Evolutionary conservation across 768 basidiomycete species (phyloP).

Genomic region (Boletus vermiculosoides): DNA sequence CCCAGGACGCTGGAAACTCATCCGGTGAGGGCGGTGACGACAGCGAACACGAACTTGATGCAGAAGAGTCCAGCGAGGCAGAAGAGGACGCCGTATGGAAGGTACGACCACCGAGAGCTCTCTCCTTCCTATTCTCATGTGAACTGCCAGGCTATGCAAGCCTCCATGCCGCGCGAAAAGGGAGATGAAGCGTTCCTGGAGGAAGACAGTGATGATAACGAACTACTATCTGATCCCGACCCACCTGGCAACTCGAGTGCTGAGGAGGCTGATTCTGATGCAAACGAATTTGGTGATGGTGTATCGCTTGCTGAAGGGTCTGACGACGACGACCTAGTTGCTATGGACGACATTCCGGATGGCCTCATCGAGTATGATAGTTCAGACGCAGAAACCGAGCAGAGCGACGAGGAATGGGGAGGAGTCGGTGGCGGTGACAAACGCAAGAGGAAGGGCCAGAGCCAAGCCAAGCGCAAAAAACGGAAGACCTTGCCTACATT

Average conservation of each 20-base stretch:
- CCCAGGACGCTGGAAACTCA: slow-evolving; percentile 24
- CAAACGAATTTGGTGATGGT: slow-evolving; percentile 40
- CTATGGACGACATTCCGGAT: slow-evolving; percentile 51
- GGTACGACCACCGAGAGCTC: slow-evolving; percentile 42
- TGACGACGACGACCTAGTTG: slow-evolving; percentile 69
- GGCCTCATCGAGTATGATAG: slow-evolving; percentile 63
- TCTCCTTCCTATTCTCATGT: not conserved
- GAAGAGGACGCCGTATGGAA: slow-evolving; percentile 86
- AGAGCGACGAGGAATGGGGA: slow-evolving; percentile 31
- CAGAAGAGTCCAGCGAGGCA: slow-evolving; percentile 42
- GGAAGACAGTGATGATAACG: slow-evolving; percentile 31
- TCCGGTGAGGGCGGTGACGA: slow-evolving; percentile 18
- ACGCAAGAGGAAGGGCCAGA: slow-evolving; percentile 45
- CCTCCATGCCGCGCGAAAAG: slow-evolving; percentile 65
- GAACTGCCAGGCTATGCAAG: slow-evolving; percentile 74
- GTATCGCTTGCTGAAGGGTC: slow-evolving; percentile 63
- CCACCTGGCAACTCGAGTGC: slow-evolving; percentile 33
- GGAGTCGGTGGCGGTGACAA: slow-evolving; percentile 49
- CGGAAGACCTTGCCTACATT: slow-evolving; percentile 70
- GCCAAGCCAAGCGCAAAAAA: slow-evolving; percentile 62
- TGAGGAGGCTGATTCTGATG: slow-evolving; percentile 34
- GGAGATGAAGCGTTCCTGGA: slow-evolving; percentile 49
- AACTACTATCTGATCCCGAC: slow-evolving; percentile 27
- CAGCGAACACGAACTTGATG: slow-evolving; percentile 38
- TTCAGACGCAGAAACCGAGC: slow-evolving; percentile 38